Evolutionary conservation across 2,329 filamentous ascomycete species (phyloP), one percentile per base, ranked within the genome.

Genomic region (Fusarium agapanthi): DNA sequence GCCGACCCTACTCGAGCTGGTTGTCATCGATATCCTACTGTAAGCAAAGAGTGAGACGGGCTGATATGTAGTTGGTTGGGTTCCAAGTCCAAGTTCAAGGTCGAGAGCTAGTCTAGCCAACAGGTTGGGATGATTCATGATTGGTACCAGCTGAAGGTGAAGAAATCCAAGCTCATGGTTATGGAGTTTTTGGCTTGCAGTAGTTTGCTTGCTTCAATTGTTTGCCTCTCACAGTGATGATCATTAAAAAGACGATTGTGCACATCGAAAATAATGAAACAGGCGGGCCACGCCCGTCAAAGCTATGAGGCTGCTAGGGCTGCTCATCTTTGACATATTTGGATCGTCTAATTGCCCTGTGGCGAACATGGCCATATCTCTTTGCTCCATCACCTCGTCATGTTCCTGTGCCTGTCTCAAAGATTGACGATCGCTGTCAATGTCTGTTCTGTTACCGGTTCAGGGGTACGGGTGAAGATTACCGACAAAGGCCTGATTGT

Each of bases 191-290:
- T 28, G 51, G 65, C 51, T 64, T 69, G 40, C 40, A 40, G 50
- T 64, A 64, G 58, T 28, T 44, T 43, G 26, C 40, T 28, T 41
- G 47, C 41, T 55, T 44, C 26, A 24, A 40, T 50, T 66, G 65
- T 58, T 64, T 65, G 61, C 24, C 35, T 60, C 44, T 28, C 22
- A 26, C 24, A 38, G 62, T 64, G 40, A 48, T 47, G 34, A 38
- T 43, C 37, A 38, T 54, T 30, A n/a, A 32, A 18, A 47, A 38
- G 40, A 60, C 22, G 61, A 68, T 51, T 37, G 24, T 63, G 44
- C 30, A 68, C 61, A 56, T 67, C 55, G 50, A 62, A 60, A 67
- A 65, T 61, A 56, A 72, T 77, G 74, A 77, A 77, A 74, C 75
- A 67, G 37, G 67, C 67, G 55, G 55, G 62, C 65, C 59, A 60